Base-by-base conservation (phyloP, 192 early-diverging fungal genomes). In the Chytriomyces confervae region DNA sequence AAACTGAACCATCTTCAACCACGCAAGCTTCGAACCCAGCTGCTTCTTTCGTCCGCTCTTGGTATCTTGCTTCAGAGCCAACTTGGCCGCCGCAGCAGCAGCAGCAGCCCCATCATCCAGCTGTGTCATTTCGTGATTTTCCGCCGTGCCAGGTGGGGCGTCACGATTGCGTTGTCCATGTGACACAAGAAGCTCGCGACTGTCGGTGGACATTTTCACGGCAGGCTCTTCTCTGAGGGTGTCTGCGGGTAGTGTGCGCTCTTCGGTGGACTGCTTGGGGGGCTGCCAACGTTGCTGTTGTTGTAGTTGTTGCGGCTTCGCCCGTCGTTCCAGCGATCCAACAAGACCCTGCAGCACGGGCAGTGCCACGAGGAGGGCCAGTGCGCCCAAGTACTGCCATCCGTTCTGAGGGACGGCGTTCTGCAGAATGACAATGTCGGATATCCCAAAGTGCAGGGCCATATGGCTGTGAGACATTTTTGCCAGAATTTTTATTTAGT, bases 381-480 rank as follows among this genome's bases (percentile, higher is more conserved):
- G 87, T 9, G 85, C 82, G 11, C 82, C 85, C 10, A 80, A 69
- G 73, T 91, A 91, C 61, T 91, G 86, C 13, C 69, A 67, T 8
- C 48, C 69, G 44, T 76, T 87, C 3, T 77, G 62, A 11, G 91
- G 90, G 13, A 91, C 90, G 85, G 88, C 91, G 8, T 62, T 72
- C 64, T 89, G 77, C 50, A 92, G 91, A 7, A 92, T 82, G 49
- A 92, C 84, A 70, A 87, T 87, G 66, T 92, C 91, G 18, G 50
- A 13, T 49, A 88, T 85, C 23, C 85, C 90, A 7, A 70, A 69
- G 74, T 92, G 91, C 80, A 92, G 90, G 66, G 80, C 91, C 91
- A 92, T 91, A 36, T 36, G 36, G 36, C 36, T 36, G 36, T 36
- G 36, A 36, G 36, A 36, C 36, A 36, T 36, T 36, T 36, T 36